Base-by-base conservation (phyloP, 495 filamentous ascomycete genomes). In the Rhypophila decipiens region DNA sequence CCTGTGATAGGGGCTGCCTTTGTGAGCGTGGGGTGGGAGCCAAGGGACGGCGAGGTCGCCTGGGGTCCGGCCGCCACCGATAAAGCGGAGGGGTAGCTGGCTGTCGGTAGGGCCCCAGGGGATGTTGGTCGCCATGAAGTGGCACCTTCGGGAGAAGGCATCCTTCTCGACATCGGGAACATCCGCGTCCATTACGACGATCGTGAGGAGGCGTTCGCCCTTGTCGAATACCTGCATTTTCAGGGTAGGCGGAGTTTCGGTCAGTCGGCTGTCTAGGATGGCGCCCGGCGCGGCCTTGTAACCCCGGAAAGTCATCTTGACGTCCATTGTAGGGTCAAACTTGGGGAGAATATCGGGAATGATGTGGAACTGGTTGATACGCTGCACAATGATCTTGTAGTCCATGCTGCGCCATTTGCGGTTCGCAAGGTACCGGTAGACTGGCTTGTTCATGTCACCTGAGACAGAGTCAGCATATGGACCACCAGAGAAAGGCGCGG, bases 361-460 rank as follows among this genome's bases (percentile, higher is more conserved):
- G 39, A 97, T 82, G 49, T 85, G 74, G 74, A 97, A 86, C 64
- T 95, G 89, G 19, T 79, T 74, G 57, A 99, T 85, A 57, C 93
- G 82, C 70, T 99, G 94, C 51, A 83, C 75, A 39, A 95, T 74
- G 48, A 96, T 70, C 51, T 83, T 80, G 69, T 89, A 87, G 52
- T 82, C 74, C 54, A 71, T 54, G 42, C 58, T 55, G 49, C 85
- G 79, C 94, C 94, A 99, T 72, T 91, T 87, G 45, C 72, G 71
- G 61, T 96, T 78, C 44, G 90, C 86, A 39, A 97, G 80, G 62
- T 85, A 83, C 33, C 91, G 88, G 73, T 99, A 99, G 63, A 99
- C 86, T 31, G 93, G 94, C 66, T 95, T 93, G 68, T 80, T 84
- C 90, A 96, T 91, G 61, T 96, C 88, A 41, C 87, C 89, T 96